Evolutionary conservation across 2,329 filamentous ascomycete genomes (phyloP).

Genomic region (Aspergillus awamori): DNA sequence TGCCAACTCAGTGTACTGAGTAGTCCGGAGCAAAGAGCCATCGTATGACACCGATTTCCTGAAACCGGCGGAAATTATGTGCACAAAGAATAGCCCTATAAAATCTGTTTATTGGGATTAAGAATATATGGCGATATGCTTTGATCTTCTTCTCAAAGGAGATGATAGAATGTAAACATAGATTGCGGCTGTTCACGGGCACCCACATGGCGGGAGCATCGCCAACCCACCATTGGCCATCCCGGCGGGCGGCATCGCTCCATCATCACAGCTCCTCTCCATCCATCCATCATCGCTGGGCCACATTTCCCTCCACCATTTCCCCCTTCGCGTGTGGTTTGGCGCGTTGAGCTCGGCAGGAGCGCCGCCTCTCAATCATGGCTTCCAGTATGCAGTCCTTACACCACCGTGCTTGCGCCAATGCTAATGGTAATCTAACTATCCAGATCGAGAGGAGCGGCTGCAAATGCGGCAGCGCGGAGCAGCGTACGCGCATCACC

Average conservation of each 20-base stretch:
- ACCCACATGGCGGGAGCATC: neutral
- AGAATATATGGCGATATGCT: too few relatives aligned
- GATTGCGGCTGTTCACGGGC: conserved; percentile 3
- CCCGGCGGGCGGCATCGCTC: conserved; percentile 7
- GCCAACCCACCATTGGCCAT: neutral
- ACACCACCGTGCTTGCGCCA: neutral
- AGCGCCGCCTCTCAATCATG: conserved; percentile 39
- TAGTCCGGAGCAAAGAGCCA: too few relatives aligned
- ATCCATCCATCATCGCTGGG: conserved; percentile 13
- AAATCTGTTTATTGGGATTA: too few relatives aligned
- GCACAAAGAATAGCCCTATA: too few relatives aligned
- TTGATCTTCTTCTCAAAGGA: too few relatives aligned
- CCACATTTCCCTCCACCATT: neutral
- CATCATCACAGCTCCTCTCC: conserved; percentile 13
- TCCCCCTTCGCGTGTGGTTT: conserved; percentile 22
- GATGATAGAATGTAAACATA: neutral
- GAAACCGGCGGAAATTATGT: too few relatives aligned
- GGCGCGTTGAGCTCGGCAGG: conserved; percentile 36
- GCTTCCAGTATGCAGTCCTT: conserved; percentile 39
- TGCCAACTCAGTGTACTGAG: too few relatives aligned
- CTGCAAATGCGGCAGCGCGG: conserved; percentile 61
- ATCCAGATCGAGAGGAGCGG: conserved; percentile 56
- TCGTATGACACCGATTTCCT: too few relatives aligned
- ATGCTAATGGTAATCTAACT: conserved; percentile 11
- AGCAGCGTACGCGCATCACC: conserved; percentile 52